Conservation (phyloP, 2,329 filamentous ascomycete genomes). For the Alternaria gaisen region DNA sequence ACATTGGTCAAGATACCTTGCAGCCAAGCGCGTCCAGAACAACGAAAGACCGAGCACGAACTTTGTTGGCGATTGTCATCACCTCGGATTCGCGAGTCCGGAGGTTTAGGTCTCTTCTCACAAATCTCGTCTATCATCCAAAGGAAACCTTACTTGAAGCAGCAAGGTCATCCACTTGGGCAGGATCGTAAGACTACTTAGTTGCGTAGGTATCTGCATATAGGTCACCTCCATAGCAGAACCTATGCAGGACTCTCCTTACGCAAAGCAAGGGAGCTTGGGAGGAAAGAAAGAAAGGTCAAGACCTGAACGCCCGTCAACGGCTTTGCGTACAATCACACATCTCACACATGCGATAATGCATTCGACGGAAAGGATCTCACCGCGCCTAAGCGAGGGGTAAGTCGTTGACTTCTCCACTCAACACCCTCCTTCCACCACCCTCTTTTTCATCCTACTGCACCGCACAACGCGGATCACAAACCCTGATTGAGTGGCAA, state of each 20-base stretch:
- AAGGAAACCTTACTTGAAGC: slow-evolving; percentile 1
- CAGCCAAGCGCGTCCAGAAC: not conserved
- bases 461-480: not conserved
- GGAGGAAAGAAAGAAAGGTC: not conserved
- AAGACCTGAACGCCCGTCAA: not conserved
- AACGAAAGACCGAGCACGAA: not conserved
- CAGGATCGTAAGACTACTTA: not conserved
- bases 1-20: not conserved
- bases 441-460: not conserved
- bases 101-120: not conserved
- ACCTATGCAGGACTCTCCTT: not conserved
- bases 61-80: not conserved
- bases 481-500: not conserved
- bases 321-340: not conserved
- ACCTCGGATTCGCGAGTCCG: not conserved
- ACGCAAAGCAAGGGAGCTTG: not conserved
- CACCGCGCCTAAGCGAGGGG: slow-evolving; percentile 1
- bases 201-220: not conserved
- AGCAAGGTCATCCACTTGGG: not conserved
- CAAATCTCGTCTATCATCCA: not conserved
- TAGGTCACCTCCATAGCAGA: not conserved
- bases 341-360: slow-evolving; percentile 8
- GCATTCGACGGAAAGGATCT: not conserved
- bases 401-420: not conserved
- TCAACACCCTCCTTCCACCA: not conserved